These are phyloP conservation scores for Chytriomyces sp. DNA, from an alignment of 192 early-diverging fungal species.

Conservation along the genomic window DNA sequence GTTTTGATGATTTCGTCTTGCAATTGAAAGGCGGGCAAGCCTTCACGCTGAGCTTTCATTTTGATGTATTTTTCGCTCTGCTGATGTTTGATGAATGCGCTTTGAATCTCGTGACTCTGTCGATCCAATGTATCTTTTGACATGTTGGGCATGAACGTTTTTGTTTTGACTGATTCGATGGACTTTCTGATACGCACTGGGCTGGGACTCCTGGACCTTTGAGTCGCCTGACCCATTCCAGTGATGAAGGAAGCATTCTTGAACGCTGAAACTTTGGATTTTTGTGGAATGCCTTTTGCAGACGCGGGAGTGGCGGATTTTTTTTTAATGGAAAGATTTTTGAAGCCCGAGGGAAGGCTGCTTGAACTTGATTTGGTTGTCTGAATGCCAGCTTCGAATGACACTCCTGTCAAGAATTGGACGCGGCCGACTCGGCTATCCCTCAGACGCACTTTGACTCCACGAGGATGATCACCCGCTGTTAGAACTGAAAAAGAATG, in stretches of 20 bases:
- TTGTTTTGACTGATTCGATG: not conserved
- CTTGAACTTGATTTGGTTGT: not conserved
- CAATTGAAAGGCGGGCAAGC: constrained; percentile 39
- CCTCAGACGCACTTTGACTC: constrained; percentile 49
- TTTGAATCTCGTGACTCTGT: constrained; percentile 17
- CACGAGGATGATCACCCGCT: constrained; percentile 44
- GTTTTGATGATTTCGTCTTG: constrained; percentile 39
- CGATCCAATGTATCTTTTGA: not conserved
- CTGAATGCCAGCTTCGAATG: not conserved
- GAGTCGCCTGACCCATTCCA: not conserved
- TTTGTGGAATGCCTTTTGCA: constrained; percentile 2
- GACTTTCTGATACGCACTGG: constrained; percentile 1
- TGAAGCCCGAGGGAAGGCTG: not conserved
- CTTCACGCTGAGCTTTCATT: constrained; percentile 41
- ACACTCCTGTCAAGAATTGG: constrained; percentile 33
- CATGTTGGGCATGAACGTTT: constrained; percentile 21
- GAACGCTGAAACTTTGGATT: not conserved
- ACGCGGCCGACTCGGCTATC: constrained; percentile 52
- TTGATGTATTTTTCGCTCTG: constrained; percentile 15
- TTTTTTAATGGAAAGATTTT: not conserved
- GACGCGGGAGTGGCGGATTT: not conserved
- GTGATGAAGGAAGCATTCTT: constrained; percentile 22
- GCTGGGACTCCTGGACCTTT: constrained; percentile 1
- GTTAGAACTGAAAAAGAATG: constrained; percentile 38
- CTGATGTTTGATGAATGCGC: constrained; percentile 22